Base-by-base conservation (phyloP, 1,284 basidiomycete genomes). In the Salmacisia buchloeana region DNA sequence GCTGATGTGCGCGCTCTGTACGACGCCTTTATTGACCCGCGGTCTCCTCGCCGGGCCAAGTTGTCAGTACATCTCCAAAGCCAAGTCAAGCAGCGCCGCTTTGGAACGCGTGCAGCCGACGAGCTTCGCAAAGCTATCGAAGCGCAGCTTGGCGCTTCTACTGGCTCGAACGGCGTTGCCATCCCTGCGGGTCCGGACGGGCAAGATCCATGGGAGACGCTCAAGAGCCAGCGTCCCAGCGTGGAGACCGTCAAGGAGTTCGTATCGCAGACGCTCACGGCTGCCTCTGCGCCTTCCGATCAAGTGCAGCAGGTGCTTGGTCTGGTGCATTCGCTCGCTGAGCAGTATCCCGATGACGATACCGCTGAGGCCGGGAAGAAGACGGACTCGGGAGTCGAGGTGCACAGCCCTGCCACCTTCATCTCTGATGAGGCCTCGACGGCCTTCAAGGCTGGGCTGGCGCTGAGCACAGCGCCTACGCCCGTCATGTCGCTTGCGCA, bases 1-100 rank as follows among this genome's bases (percentile, higher is more conserved):
- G 81, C 86, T 6, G 90, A 97, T 29, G 84, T 97, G 36, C 68
- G 91, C n/a, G 79, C 84, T 5, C 81, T 97, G 59, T 93, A 92
- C 84, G 82, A 85, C 66, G 82, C 83, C 27, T 84, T 85, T 63
- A 85, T 92, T 52, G 87, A 92, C 78, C 78, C 76, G 3, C 18
- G 36, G 9, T 70, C 67, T 58, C 5, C 61, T 1, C 57, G 36
- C 23, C 65, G 79, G 43, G 64, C 72, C 61, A 79, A 71, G 71
- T 66, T 65, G 13, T 67, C 61, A 35, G 68, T 73, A 34, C 73
- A 69, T 59, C 69, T 77, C 54, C 67, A 59, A 70, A 70, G 57
- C 85, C 84, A 0, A 90, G 74, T 85, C 3, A 83, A 81, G 7
- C 80, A 83, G 3, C 83, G 83, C 69, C 86, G 85, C 68, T 86